phyloP scores from a whole-genome alignment of 106 monocot species.

The Gastrodia elata region DNA sequence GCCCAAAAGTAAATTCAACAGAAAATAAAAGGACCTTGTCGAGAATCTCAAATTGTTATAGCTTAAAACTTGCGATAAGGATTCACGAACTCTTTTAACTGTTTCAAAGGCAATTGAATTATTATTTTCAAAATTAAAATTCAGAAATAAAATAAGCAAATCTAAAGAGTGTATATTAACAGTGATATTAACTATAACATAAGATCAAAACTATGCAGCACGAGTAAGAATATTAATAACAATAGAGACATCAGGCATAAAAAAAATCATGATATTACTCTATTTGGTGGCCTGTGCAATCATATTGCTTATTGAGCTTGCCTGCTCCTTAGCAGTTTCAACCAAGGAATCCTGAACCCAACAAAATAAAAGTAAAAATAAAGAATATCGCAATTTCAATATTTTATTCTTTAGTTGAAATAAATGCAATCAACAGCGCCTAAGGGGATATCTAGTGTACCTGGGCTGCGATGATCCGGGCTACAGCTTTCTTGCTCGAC shows the following conservation, averaged over 20 bases:
- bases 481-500: conserved; percentile 77
- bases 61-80: not conserved
- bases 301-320: conserved; percentile 72
- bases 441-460: conserved; percentile 14
- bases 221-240: not conserved
- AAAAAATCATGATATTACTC: not conserved
- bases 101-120: no score
- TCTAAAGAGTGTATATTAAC: not conserved
- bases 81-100: not conserved
- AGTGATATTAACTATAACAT: not conserved
- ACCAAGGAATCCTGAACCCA: conserved; percentile 67
- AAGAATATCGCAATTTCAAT: no score
- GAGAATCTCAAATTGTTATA: not conserved
- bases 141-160: not conserved
- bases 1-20: not conserved
- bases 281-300: conserved; percentile 75
- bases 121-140: no score
- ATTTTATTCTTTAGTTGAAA: no score
- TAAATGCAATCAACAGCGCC: not conserved
- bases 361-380: no score
- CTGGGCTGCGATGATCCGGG: conserved; percentile 70
- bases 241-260: not conserved
- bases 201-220: not conserved
- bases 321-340: conserved; percentile 77
- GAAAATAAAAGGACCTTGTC: not conserved